Conservation (phyloP, 2,329 filamentous ascomycete species). For the Xylaria sp. region DNA sequence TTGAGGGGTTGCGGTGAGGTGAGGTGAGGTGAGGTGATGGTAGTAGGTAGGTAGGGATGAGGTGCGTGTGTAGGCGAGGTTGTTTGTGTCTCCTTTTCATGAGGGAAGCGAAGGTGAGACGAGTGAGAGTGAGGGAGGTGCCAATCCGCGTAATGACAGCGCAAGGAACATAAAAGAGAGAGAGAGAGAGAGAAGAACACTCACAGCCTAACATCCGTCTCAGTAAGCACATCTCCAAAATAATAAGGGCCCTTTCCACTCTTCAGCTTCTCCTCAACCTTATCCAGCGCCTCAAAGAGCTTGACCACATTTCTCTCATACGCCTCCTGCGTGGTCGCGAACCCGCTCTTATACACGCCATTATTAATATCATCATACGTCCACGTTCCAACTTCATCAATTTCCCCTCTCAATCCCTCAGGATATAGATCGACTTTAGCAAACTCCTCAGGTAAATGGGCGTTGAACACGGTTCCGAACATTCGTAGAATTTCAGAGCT, state of each 20-base stretch:
- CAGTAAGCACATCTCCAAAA: conserved; percentile 77
- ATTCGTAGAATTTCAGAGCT: conserved; percentile 92
- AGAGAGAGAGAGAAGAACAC: conserved; percentile 31
- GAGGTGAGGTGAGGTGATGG: neutral
- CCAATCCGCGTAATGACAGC: neutral
- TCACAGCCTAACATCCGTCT: conserved; percentile 78
- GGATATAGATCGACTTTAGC: conserved; percentile 72
- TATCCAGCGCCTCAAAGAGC: conserved; percentile 80
- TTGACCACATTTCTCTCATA: conserved; percentile 75
- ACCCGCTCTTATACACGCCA: conserved; percentile 77
- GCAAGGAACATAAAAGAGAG: neutral
- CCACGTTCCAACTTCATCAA: conserved; percentile 82
- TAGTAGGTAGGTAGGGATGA: neutral
- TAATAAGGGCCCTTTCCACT: conserved; percentile 65
- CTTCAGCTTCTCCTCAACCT: conserved; percentile 72
- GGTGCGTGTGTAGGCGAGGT: no score
- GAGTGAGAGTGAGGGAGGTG: neutral
- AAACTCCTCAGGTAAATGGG: conserved; percentile 65
- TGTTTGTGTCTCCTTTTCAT: no score
- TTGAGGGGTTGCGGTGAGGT: neutral
- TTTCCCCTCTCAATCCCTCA: conserved; percentile 63
- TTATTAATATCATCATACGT: conserved; percentile 77
- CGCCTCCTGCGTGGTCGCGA: conserved; percentile 81
- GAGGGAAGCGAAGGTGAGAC: no score
- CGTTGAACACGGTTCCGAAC: conserved; percentile 83